phyloP scores from a whole-genome alignment of 2,329 filamentous ascomycete species.

The Exophiala dermatitidis region DNA sequence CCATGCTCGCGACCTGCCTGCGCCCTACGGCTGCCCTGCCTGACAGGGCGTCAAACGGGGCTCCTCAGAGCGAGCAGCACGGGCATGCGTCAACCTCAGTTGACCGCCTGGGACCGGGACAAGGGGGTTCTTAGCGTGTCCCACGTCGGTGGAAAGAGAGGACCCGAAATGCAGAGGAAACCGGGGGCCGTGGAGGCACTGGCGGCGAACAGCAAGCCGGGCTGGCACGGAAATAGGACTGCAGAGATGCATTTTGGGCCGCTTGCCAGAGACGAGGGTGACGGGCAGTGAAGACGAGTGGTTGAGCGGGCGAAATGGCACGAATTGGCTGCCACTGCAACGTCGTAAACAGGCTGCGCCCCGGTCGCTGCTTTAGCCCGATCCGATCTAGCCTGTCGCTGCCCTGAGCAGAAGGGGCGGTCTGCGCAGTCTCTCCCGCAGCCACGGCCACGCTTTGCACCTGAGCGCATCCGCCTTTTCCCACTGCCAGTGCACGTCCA shows the following conservation, averaged over 20 bases:
- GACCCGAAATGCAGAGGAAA: not conserved
- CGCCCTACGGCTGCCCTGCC: conserved; percentile 10
- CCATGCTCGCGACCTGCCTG: conserved; percentile 4
- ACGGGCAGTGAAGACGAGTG: conserved; percentile 1
- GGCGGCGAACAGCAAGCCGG: conserved; percentile 8
- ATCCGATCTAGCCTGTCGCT: conserved; percentile 6
- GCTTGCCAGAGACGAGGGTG: not conserved
- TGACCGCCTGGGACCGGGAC: not conserved
- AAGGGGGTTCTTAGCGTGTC: conserved; percentile 2
- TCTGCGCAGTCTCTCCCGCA: conserved; percentile 8
- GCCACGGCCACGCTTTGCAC: conserved; percentile 2
- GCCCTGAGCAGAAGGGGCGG: conserved; percentile 14
- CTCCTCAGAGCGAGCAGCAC: not conserved
- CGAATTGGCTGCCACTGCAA: conserved; percentile 5
- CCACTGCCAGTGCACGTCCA: not conserved
- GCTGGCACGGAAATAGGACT: conserved; percentile 18
- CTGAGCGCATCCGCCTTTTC: conserved; percentile 2
- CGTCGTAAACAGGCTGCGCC: conserved; percentile 19
- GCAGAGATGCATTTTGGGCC: conserved; percentile 13
- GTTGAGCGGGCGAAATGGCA: not conserved
- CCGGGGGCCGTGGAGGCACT: conserved; percentile 8
- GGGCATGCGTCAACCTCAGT: not conserved
- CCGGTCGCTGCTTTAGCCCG: conserved; percentile 9
- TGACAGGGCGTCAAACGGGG: not conserved
- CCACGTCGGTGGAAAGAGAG: conserved; percentile 9